Percentiles rank a stretch among this genome's conserved stretches.
phyloP scores from a whole-genome alignment of 2,329 filamentous ascomycete species.

The Calonectria ilicicola region DNA sequence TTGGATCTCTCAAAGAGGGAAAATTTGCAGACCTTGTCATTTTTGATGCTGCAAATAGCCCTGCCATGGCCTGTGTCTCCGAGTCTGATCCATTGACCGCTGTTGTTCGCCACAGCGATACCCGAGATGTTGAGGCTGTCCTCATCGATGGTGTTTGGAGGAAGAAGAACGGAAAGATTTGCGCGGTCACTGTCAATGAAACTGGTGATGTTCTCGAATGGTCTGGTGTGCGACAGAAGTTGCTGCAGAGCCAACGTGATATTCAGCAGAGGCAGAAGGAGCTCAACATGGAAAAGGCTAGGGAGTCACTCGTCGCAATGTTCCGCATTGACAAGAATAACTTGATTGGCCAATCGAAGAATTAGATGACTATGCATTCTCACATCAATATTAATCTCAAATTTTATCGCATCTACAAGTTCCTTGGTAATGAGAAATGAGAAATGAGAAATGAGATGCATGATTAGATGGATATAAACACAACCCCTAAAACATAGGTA shows the following conservation, averaged over 20 bases:
- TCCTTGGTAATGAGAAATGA: background rate
- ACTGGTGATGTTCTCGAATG: constrained; percentile 13
- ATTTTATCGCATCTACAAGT: background rate
- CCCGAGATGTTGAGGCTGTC: constrained; percentile 18
- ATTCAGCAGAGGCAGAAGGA: constrained; percentile 18
- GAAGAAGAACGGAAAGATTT: constrained; percentile 19
- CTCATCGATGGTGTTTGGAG: constrained; percentile 21
- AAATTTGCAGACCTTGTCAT: constrained; percentile 22
- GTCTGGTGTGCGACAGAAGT: constrained; percentile 6
- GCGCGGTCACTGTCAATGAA: constrained; percentile 10
- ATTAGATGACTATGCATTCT: background rate
- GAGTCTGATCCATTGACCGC: constrained; percentile 20
- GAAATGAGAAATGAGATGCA: too few relatives aligned
- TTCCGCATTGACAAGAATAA: constrained; percentile 21
- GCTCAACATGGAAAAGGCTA: constrained; percentile 18
- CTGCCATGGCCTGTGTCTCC: constrained; percentile 10
- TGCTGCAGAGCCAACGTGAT: constrained; percentile 16
- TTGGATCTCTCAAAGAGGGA: constrained; percentile 16
- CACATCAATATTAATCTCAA: background rate
- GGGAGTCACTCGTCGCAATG: constrained; percentile 13
- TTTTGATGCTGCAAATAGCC: constrained; percentile 12
- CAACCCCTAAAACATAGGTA: background rate
- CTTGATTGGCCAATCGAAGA: background rate
- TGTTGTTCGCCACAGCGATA: constrained; percentile 16
- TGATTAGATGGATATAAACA: background rate